Percentiles rank a stretch among this genome's conserved stretches.
phyloP scores from a whole-genome alignment of 768 basidiomycete genomes.

The Suillus plorans region DNA sequence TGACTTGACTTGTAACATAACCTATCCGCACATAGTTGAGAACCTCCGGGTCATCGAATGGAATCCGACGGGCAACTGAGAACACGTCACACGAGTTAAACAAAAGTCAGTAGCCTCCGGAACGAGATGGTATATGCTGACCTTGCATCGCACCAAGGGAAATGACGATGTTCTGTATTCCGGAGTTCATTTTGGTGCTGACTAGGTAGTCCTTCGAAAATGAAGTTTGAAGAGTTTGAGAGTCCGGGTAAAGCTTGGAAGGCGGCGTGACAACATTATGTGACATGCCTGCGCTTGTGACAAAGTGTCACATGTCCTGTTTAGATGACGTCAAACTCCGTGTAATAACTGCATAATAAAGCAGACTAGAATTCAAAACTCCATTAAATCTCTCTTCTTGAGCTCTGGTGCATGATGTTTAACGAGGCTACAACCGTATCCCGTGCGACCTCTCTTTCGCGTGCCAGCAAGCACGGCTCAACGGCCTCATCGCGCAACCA shows the following conservation, averaged over 20 bases:
- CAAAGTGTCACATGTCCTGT: slow-evolving; percentile 24
- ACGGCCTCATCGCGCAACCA: slow-evolving; percentile 71
- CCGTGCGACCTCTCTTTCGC: slow-evolving; percentile 70
- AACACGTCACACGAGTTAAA: slow-evolving; percentile 8
- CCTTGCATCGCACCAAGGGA: slow-evolving; percentile 94
- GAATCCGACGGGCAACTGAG: slow-evolving; percentile 85
- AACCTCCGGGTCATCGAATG: slow-evolving; percentile 84
- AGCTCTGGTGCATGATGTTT: slow-evolving; percentile 17
- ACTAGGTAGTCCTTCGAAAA: slow-evolving; percentile 17
- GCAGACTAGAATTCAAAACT: not conserved
- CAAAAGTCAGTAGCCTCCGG: not conserved
- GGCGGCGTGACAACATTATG: slow-evolving; percentile 1
- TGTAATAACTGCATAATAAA: not conserved
- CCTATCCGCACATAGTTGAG: slow-evolving; percentile 82
- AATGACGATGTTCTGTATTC: slow-evolving; percentile 79
- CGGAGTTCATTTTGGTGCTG: slow-evolving; percentile 60
- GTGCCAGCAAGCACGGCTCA: slow-evolving; percentile 62
- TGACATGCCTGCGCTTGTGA: slow-evolving; percentile 23
- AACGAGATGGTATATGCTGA: slow-evolving; percentile 29
- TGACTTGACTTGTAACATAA: slow-evolving; percentile 73
- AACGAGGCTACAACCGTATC: slow-evolving; percentile 56
- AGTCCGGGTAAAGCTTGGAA: slow-evolving; percentile 6
- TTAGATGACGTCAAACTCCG: slow-evolving; percentile 4
- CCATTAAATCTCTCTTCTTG: not conserved
- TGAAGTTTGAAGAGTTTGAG: slow-evolving; percentile 1